Conservation (phyloP, 768 basidiomycete species). For the Collybia mongolica region DNA sequence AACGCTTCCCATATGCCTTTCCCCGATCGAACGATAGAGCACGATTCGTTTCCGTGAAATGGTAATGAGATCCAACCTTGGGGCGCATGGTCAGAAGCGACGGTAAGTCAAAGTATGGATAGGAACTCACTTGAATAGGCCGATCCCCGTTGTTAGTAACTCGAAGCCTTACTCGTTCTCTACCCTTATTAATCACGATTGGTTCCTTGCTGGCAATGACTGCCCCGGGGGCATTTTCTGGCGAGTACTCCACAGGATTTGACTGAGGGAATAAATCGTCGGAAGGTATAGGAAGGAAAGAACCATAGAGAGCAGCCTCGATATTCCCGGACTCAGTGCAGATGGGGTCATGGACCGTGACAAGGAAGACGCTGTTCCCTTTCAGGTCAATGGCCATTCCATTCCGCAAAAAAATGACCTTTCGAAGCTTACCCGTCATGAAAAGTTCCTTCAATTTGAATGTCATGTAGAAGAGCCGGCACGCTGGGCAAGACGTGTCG, state of each 20-base stretch:
- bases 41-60: slow-evolving; percentile 88
- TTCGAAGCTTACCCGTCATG: slow-evolving; percentile 62
- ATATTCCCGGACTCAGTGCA: slow-evolving; percentile 80
- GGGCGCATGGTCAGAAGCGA: slow-evolving; percentile 6
- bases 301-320: slow-evolving; percentile 83
- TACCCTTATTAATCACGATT: slow-evolving; percentile 75
- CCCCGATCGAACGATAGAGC: slow-evolving; percentile 79
- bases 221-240: slow-evolving; percentile 68
- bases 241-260: slow-evolving; percentile 46
- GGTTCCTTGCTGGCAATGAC: slow-evolving; percentile 64
- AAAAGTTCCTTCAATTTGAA: slow-evolving; percentile 95
- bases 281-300: slow-evolving; percentile 83
- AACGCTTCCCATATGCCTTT: slow-evolving; percentile 76
- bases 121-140: slow-evolving; percentile 74
- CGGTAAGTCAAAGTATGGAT: background rate
- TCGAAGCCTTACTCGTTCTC: slow-evolving; percentile 63
- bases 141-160: slow-evolving; percentile 93
- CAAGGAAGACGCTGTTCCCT: slow-evolving; percentile 77
- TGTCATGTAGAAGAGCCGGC: slow-evolving; percentile 70
- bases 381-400: background rate
- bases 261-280: slow-evolving; percentile 60
- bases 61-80: slow-evolving; percentile 94
- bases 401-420: background rate
- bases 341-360: slow-evolving; percentile 95
- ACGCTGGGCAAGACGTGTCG: slow-evolving; percentile 88